Evolutionary conservation across 306 rosid species (phyloP), one percentile per base, ranked within the genome.

Genomic region (Prunus mira): DNA sequence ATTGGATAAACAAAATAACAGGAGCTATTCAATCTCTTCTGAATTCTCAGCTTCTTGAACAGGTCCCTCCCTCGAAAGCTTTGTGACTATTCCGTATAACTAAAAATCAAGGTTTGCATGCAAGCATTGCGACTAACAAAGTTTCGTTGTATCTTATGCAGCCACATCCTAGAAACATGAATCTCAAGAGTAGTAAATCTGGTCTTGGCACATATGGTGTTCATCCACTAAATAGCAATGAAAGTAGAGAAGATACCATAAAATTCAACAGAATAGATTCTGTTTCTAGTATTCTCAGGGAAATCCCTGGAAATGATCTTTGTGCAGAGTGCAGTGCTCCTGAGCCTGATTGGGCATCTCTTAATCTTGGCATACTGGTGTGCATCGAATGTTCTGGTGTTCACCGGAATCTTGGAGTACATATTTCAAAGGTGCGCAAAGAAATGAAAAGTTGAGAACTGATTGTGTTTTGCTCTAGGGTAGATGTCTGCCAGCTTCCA

Each of bases 321-420:
- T 95, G 99, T 87, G 97, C 97, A 9, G 99, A 95, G 83, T 95
- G 97, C 77, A 77, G 91, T 83, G 78, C 97, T 84, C 82, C 90
- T 65, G 92, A 87, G 51, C 99, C 99, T 45, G 97, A 95, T 77
- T 95, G 99, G 99, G 97, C 99, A 73, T 95, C 99, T 83, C 85
- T 95, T 38, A 95, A 95, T 83, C 97, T 92, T 79, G 99, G 99
- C 64, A 82, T 95, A 79, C 87, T 95, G 71, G 65, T 95, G 32
- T 95, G 99, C 81, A 92, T 95, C 61, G 97, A 95, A 85, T 95
- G 99, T 84, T 95, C 97, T 71, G 99, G 99, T 63, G 93, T 89
- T 77, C 99, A 95, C 77, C 87, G 99, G 73, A 95, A 95, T 85
- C 92, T 95, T 77, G 99, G 99, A 30, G 99, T 95, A 81, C 99